Percentiles rank a stretch among this genome's conserved stretches.
Evolutionary conservation across 805 yeast genomes (phyloP).

Genomic region (Kurtzmaniella fragi): DNA sequence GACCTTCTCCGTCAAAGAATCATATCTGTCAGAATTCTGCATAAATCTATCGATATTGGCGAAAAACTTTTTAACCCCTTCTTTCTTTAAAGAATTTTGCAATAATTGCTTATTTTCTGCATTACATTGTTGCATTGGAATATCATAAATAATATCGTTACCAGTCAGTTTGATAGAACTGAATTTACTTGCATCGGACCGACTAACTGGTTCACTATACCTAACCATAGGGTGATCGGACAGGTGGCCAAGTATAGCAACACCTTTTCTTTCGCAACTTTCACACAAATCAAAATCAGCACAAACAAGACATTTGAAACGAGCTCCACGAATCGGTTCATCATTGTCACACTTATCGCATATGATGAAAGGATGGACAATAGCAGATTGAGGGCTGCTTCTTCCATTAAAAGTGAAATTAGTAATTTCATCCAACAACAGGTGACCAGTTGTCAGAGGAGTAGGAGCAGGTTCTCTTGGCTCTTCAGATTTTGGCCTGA

Average conservation of each 20-base stretch:
- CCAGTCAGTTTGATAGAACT: background rate
- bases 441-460: too few relatives aligned
- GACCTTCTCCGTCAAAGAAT: slow-evolving; percentile 13
- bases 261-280: slow-evolving; percentile 18
- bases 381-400: too few relatives aligned
- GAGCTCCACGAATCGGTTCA: slow-evolving; percentile 38
- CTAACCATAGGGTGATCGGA: slow-evolving; percentile 25
- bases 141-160: slow-evolving; percentile 17
- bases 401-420: too few relatives aligned
- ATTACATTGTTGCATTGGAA: slow-evolving; percentile 19
- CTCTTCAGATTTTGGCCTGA: too few relatives aligned
- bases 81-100: slow-evolving; percentile 10
- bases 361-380: slow-evolving; percentile 12
- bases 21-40: slow-evolving; percentile 19
- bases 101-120: slow-evolving; percentile 11
- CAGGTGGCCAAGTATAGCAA: slow-evolving; percentile 15
- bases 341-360: background rate
- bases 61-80: slow-evolving; percentile 14
- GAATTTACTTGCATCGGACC: background rate
- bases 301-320: slow-evolving; percentile 51
- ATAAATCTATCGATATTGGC: slow-evolving; percentile 12
- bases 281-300: slow-evolving; percentile 50
- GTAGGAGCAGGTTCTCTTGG: too few relatives aligned
- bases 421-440: too few relatives aligned
- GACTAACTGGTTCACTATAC: background rate